phyloP scores from a whole-genome alignment of 805 yeast genomes.

The Hyphopichia homilentoma region DNA sequence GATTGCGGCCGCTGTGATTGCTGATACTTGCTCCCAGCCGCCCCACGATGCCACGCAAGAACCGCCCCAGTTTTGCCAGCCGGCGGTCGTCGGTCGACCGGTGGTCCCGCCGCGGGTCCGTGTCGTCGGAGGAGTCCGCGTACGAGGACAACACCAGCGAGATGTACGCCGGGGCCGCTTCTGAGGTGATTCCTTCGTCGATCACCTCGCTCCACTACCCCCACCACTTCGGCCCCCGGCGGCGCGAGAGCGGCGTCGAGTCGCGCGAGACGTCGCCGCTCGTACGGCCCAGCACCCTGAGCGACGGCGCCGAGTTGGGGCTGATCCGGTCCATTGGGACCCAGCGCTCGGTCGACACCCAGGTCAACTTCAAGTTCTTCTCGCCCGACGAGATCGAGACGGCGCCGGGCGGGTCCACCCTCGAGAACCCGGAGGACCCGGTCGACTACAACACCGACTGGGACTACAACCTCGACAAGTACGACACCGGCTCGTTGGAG shows the following conservation, averaged over 20 bases:
- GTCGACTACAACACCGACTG: conserved; percentile 75
- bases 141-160: conserved; percentile 64
- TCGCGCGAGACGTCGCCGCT: conserved; percentile 36
- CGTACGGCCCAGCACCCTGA: background rate
- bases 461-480: conserved; percentile 58
- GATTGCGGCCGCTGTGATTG: too few species aligned
- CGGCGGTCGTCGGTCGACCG: conserved; percentile 22
- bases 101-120: conserved; percentile 30
- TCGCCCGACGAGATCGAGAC: conserved; percentile 76
- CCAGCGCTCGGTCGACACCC: conserved; percentile 32
- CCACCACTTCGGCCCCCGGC: conserved; percentile 42
- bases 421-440: conserved; percentile 52
- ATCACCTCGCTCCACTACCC: conserved; percentile 74
- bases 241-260: conserved; percentile 13
- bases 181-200: conserved; percentile 73
- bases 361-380: conserved; percentile 68
- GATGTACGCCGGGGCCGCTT: conserved; percentile 74
- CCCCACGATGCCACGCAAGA: too few species aligned
- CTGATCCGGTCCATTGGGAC: conserved; percentile 35
- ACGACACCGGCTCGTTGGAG: conserved; percentile 13
- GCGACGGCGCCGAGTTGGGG: conserved; percentile 25
- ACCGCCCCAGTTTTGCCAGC: too few species aligned
- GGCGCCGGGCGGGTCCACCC: conserved; percentile 85
- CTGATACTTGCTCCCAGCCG: too few species aligned
- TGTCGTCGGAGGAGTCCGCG: conserved; percentile 19